phyloP scores from a whole-genome alignment of 2,329 filamentous ascomycete species.

The Colletotrichum viniferum region DNA sequence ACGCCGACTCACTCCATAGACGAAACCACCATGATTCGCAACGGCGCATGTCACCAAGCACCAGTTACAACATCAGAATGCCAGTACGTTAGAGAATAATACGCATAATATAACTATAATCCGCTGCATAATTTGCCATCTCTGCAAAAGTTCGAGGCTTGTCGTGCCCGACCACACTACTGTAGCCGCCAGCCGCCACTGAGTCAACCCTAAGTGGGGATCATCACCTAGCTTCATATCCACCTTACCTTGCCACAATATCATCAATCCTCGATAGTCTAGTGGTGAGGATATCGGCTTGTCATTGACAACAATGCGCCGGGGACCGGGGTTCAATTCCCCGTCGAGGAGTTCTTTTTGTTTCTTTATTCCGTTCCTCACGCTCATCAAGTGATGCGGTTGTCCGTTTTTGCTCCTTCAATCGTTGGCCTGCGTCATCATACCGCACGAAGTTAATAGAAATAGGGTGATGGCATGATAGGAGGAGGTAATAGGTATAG shows the following conservation, averaged over 20 bases:
- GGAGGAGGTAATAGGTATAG: too few relatives aligned
- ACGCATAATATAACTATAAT: background rate
- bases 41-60: background rate
- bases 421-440: too few relatives aligned
- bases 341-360: background rate
- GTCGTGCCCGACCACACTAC: background rate
- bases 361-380: background rate
- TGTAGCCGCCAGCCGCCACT: background rate
- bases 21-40: background rate
- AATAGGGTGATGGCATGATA: too few relatives aligned
- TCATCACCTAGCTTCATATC: background rate
- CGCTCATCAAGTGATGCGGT: background rate
- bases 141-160: background rate
- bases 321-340: background rate
- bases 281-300: slow-evolving; percentile 16
- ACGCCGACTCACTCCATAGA: background rate
- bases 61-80: background rate
- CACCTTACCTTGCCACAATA: accelerated
- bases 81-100: background rate
- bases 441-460: too few relatives aligned
- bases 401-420: too few relatives aligned
- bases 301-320: background rate
- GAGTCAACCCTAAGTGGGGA: background rate
- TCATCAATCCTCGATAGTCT: background rate
- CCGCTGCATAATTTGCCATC: background rate